A percentile compares a stretch with the other conserved stretches of the same genome.
Conservation (phyloP, 805 yeast species). For the Hanseniaspora hatyaiensis region DNA sequence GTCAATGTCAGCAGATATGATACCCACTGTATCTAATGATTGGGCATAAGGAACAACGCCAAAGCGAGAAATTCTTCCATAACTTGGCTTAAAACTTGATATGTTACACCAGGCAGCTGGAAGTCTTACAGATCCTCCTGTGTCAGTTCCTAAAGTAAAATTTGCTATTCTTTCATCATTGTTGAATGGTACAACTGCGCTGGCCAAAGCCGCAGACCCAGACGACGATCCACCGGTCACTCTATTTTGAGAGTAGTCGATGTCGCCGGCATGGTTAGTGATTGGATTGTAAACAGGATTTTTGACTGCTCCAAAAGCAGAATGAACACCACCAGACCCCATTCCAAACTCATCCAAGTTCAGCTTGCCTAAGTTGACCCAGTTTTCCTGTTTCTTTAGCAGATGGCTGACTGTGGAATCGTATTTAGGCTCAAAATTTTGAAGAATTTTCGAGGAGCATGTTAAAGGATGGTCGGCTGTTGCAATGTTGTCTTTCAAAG, state of each 20-base stretch:
- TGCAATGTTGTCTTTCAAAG: constrained; percentile 72
- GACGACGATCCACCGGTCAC: constrained; percentile 90
- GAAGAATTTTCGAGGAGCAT: constrained; percentile 59
- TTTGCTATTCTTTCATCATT: constrained; percentile 55
- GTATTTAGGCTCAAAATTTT: constrained; percentile 58
- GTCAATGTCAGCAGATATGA: constrained; percentile 44
- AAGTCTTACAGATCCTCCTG: constrained; percentile 90
- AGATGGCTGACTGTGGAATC: constrained; percentile 60
- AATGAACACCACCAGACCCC: constrained; percentile 65
- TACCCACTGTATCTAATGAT: constrained; percentile 87
- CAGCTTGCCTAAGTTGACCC: constrained; percentile 56
- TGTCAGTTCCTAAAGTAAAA: constrained; percentile 83
- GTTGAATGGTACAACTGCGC: constrained; percentile 56
- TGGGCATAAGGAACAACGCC: constrained; percentile 92
- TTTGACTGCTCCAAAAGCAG: constrained; percentile 44
- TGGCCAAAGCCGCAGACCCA: constrained; percentile 89
- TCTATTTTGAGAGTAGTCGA: constrained; percentile 26
- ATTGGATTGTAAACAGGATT: constrained; percentile 37
- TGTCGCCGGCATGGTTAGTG: neutral
- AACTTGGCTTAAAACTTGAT: constrained; percentile 84
- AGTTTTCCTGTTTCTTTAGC: constrained; percentile 42
- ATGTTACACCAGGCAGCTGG: constrained; percentile 84
- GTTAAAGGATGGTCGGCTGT: constrained; percentile 60
- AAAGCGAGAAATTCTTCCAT: constrained; percentile 83
- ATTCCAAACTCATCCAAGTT: constrained; percentile 96